phyloP scores from a whole-genome alignment of 164 flowering plant genomes.

The Protea cynaroides region DNA sequence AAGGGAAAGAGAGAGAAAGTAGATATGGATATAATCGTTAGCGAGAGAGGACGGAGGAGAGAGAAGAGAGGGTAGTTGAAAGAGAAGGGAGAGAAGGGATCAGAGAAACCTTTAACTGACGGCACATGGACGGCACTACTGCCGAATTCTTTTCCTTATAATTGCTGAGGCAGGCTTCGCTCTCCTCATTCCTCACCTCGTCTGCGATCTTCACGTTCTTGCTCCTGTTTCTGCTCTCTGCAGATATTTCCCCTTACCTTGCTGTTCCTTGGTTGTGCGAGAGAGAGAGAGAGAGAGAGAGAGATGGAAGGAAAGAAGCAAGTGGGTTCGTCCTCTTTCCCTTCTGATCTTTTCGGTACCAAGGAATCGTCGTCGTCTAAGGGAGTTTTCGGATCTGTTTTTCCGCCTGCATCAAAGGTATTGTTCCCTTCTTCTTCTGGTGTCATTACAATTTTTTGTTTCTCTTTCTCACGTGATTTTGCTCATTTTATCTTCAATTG shows the following conservation, averaged over 20 bases:
- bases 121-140: constrained; percentile 13
- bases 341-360: constrained; percentile 30
- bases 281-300: constrained; percentile 5
- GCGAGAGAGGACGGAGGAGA: background rate
- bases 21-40: background rate
- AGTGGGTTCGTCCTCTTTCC: constrained; percentile 37
- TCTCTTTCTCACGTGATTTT: background rate
- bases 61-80: background rate
- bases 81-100: background rate
- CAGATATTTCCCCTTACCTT: constrained; percentile 16
- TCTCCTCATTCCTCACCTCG: background rate
- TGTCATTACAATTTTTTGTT: background rate
- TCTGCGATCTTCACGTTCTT: constrained; percentile 4
- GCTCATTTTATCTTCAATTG: background rate
- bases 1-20: background rate
- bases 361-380: constrained; percentile 9
- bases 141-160: constrained; percentile 10
- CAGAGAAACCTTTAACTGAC: constrained; percentile 9
- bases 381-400: constrained; percentile 43
- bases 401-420: constrained; percentile 44
- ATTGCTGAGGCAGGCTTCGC: background rate
- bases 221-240: constrained; percentile 7
- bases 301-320: constrained; percentile 43
- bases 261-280: constrained; percentile 12
- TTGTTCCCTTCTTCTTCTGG: background rate